A percentile compares a stretch with the other conserved stretches of the same genome.
Evolutionary conservation across 352 stramenopile genomes (phyloP).

Genomic region (Pythium rishiriense): DNA sequence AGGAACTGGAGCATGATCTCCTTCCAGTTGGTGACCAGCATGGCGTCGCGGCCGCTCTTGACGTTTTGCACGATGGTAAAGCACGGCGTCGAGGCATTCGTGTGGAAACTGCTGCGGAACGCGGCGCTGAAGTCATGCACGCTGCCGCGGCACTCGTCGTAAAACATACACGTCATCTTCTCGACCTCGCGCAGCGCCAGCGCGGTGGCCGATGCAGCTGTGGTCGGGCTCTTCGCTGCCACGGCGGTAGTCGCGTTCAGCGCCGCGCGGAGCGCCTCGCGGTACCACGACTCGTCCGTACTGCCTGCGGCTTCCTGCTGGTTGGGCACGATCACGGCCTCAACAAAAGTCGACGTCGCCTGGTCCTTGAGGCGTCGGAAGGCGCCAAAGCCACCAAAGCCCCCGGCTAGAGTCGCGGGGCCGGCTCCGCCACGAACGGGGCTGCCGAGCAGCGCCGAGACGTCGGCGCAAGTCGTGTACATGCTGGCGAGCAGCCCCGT

Average conservation of each 20-base stretch:
- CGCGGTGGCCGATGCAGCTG: slow-evolving; percentile 28
- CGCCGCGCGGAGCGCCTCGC: slow-evolving; percentile 49
- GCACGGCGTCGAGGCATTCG: slow-evolving; percentile 59
- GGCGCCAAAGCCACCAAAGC: slow-evolving; percentile 3
- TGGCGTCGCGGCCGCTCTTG: slow-evolving; percentile 50
- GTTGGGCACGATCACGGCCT: slow-evolving; percentile 65
- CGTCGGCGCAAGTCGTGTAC: slow-evolving; percentile 70
- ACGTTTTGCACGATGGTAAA: slow-evolving; percentile 50
- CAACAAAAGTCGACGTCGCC: slow-evolving; percentile 37
- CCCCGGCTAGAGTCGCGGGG: slow-evolving; percentile 21
- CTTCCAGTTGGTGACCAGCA: slow-evolving; percentile 75
- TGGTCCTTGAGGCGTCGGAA: slow-evolving; percentile 19
- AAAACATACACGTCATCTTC: slow-evolving; percentile 90
- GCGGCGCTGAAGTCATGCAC: slow-evolving; percentile 61
- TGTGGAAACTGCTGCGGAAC: slow-evolving; percentile 74
- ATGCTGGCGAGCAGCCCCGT: slow-evolving; percentile 66
- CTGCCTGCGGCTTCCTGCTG: slow-evolving; percentile 28
- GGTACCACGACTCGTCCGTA: slow-evolving; percentile 41
- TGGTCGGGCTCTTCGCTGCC: slow-evolving; percentile 25
- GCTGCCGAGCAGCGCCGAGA: slow-evolving; percentile 33
- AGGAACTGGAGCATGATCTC: slow-evolving; percentile 68
- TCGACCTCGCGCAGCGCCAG: slow-evolving; percentile 71
- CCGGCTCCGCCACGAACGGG: neutral
- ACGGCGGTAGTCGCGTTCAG: slow-evolving; percentile 16
- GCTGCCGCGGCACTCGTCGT: slow-evolving; percentile 76